Conservation (phyloP, 192 early-diverging fungal species). For the Powellomyces hirtus region DNA sequence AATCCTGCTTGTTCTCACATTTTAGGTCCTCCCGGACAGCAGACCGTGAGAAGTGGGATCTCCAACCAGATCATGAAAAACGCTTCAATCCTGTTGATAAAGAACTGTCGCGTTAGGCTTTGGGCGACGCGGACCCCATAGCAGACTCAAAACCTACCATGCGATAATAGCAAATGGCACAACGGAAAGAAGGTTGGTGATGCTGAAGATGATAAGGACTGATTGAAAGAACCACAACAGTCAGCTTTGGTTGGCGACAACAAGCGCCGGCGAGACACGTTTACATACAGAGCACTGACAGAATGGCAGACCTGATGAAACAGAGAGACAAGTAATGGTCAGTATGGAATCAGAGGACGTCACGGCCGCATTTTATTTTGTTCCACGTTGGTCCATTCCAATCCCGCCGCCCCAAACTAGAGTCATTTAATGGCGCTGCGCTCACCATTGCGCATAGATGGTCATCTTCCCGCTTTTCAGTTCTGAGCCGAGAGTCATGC, state of each 20-base stretch:
- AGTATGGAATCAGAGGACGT: background rate
- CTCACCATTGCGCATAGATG: conserved; percentile 41
- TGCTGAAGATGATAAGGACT: conserved; percentile 37
- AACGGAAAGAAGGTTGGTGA: conserved; percentile 24
- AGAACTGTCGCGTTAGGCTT: too few species aligned
- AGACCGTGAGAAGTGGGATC: conserved; percentile 35
- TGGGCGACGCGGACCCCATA: too few species aligned
- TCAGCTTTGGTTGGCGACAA: too few species aligned
- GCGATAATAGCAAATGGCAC: conserved; percentile 33
- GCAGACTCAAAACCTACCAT: too few species aligned
- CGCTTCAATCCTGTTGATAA: conserved; percentile 28
- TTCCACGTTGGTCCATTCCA: too few species aligned
- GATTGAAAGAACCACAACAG: background rate
- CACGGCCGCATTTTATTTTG: background rate
- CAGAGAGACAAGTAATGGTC: background rate
- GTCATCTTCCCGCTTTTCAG: conserved; percentile 31
- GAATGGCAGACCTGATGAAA: conserved; percentile 19
- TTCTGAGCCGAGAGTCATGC: conserved; percentile 26
- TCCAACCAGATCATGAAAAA: conserved; percentile 42
- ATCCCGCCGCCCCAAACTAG: too few species aligned
- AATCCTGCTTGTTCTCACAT: too few species aligned
- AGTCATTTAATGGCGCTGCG: too few species aligned
- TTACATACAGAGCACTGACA: conserved; percentile 29
- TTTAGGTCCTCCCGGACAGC: conserved; percentile 29
- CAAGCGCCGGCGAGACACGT: background rate